These are phyloP conservation scores for Ogataea ganodermae DNA, from an alignment of 805 yeast species.

Conservation along the genomic window DNA sequence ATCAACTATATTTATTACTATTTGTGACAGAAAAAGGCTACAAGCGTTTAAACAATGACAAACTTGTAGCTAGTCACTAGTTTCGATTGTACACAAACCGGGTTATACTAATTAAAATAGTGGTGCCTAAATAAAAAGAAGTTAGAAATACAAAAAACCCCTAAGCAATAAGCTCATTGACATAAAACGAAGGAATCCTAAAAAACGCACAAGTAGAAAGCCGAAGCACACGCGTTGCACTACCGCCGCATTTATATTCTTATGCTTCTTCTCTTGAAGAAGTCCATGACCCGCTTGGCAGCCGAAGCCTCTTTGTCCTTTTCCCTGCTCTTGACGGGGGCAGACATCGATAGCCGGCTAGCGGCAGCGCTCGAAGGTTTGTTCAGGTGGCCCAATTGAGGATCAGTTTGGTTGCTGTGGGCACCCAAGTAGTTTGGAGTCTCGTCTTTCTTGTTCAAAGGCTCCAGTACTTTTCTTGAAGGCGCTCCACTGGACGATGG, in stretches of 20 bases:
- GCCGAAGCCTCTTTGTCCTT: slow-evolving; percentile 63
- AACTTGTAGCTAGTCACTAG: neutral
- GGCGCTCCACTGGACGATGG: slow-evolving; percentile 9
- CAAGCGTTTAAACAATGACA: neutral
- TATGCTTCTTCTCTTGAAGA: slow-evolving; percentile 67
- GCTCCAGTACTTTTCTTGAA: slow-evolving; percentile 19
- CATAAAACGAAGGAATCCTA: slow-evolving; percentile 6
- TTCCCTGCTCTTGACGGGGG: slow-evolving; percentile 10
- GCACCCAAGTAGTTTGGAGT: neutral
- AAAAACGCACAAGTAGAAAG: neutral
- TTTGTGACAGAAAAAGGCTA: neutral
- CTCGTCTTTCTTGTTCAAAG: slow-evolving; percentile 19
- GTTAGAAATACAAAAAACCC: slow-evolving; percentile 7
- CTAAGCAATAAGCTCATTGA: slow-evolving; percentile 4
- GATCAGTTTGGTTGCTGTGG: neutral
- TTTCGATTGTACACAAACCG: neutral
- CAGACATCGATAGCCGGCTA: slow-evolving; percentile 31
- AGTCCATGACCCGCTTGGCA: slow-evolving; percentile 76
- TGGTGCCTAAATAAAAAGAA: neutral
- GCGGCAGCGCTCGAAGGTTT: slow-evolving; percentile 36
- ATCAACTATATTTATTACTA: slow-evolving; percentile 11
- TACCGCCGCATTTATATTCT: slow-evolving; percentile 29
- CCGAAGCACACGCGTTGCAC: neutral
- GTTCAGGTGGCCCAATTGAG: slow-evolving; percentile 5
- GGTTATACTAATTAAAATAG: neutral